Conservation (phyloP, 2,329 filamentous ascomycete species). For the Aspergillus amoenus region DNA sequence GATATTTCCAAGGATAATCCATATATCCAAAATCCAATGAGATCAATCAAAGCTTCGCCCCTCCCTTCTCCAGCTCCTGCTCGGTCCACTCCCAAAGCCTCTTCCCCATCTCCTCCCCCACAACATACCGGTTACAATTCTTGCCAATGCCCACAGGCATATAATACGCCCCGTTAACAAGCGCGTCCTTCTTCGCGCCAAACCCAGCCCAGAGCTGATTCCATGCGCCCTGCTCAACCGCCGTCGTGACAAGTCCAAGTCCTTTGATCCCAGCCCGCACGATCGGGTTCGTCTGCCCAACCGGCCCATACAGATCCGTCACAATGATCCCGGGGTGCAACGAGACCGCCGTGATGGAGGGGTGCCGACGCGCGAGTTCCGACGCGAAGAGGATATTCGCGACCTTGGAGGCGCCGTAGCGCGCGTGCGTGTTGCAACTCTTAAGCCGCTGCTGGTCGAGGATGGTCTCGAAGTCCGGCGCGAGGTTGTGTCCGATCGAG, state of each 20-base stretch:
- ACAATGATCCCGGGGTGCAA: constrained; percentile 49
- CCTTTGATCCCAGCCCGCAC: constrained; percentile 12
- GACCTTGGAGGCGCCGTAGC: constrained; percentile 48
- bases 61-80: constrained; percentile 20
- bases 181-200: constrained; percentile 24
- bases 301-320: constrained; percentile 30
- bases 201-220: constrained; percentile 33
- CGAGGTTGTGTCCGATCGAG: constrained; percentile 8
- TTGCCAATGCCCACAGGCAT: constrained; percentile 30
- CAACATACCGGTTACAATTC: constrained; percentile 25
- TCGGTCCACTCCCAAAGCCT: constrained; percentile 38
- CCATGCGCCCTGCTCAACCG: constrained; percentile 22
- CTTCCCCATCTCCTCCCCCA: constrained; percentile 25
- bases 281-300: constrained; percentile 11
- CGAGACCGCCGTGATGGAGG: constrained; percentile 37
- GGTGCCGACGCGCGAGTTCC: constrained; percentile 41
- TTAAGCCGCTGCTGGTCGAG: constrained; percentile 31
- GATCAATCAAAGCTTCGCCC: background rate
- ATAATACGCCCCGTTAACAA: constrained; percentile 31
- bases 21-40: background rate
- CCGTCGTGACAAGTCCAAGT: constrained; percentile 20
- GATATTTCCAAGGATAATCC: too few species aligned
- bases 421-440: constrained; percentile 30
- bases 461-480: constrained; percentile 26
- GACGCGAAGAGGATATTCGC: constrained; percentile 48